phyloP scores from a whole-genome alignment of 106 monocot genomes.

The Phalaenopsis aphrodite region DNA sequence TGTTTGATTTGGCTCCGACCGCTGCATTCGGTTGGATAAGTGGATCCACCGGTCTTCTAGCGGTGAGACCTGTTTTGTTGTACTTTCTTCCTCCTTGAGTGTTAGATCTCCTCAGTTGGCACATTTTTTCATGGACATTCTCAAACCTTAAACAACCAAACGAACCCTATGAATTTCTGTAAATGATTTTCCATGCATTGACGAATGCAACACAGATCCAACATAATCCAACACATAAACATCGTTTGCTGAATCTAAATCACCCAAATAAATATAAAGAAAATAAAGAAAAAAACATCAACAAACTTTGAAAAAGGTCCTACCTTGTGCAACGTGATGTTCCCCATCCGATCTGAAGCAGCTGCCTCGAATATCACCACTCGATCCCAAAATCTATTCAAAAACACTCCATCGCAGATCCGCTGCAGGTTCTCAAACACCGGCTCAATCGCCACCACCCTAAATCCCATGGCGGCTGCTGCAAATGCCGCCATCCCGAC shows the following conservation, averaged over 20 bases:
- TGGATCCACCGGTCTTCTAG: no score
- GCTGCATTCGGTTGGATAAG: no score
- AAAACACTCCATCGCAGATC: constrained; percentile 82
- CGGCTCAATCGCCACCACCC: constrained; percentile 88
- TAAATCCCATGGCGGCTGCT: constrained; percentile 84
- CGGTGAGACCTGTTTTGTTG: no score
- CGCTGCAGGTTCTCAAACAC: constrained; percentile 88
- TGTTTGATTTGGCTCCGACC: no score
- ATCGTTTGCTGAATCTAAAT: background rate
- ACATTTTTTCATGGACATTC: no score
- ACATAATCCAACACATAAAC: background rate
- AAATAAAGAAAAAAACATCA: background rate
- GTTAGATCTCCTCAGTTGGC: no score
- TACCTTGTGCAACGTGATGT: constrained; percentile 97
- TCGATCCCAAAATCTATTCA: constrained; percentile 59
- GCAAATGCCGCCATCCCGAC: constrained; percentile 98
- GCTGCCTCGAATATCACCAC: constrained; percentile 68
- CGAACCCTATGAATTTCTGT: no score
- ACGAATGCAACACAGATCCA: background rate
- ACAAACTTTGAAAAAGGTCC: background rate
- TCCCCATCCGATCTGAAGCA: constrained; percentile 69
- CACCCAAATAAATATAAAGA: background rate
- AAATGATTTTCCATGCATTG: no score
- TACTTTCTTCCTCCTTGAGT: no score
- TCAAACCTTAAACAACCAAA: no score